A percentile compares a stretch with the other conserved stretches of the same genome.
These are phyloP conservation scores for Claviceps humidiphila DNA, from an alignment of 2,329 filamentous ascomycete species.

Conservation along the genomic window DNA sequence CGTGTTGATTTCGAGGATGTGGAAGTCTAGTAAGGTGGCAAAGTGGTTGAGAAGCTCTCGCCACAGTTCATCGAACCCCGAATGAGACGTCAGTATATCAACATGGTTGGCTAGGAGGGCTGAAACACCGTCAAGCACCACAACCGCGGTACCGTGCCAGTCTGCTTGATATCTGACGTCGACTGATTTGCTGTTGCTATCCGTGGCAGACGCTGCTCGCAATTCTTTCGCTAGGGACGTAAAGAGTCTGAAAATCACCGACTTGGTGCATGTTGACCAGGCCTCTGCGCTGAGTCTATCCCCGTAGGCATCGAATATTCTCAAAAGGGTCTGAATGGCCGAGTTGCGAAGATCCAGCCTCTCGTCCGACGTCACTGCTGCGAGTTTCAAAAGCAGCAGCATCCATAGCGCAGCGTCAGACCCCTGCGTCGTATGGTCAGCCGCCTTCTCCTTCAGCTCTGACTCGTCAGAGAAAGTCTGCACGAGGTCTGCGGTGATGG, in stretches of 20 bases:
- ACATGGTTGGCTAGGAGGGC: conserved; percentile 65
- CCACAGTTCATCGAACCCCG: conserved; percentile 63
- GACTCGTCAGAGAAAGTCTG: conserved; percentile 29
- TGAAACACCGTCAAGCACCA: conserved; percentile 60
- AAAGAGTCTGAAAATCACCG: conserved; percentile 67
- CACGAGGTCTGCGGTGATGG: conserved; percentile 44
- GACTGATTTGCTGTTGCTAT: conserved; percentile 22
- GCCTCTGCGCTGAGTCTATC: conserved; percentile 63
- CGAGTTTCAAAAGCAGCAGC: conserved; percentile 57
- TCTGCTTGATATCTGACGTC: conserved; percentile 35
- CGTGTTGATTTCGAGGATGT: conserved; percentile 56
- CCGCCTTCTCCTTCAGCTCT: conserved; percentile 46
- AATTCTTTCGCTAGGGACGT: conserved; percentile 52
- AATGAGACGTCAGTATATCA: conserved; percentile 51
- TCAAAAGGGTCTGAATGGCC: conserved; percentile 78
- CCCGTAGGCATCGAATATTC: conserved; percentile 86
- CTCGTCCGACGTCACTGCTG: conserved; percentile 56
- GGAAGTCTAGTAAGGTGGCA: conserved; percentile 46
- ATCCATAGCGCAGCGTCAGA: conserved; percentile 68
- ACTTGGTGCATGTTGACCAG: conserved; percentile 73
- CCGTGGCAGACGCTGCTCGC: conserved; percentile 17
- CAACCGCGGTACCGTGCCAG: conserved; percentile 63
- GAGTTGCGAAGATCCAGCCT: conserved; percentile 69
- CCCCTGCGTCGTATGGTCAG: conserved; percentile 42
- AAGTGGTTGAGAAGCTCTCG: conserved; percentile 58